Evolutionary conservation across 805 yeast genomes (phyloP), one percentile per base, ranked within the genome.

Genomic region (Saccharomycopsis microspora): DNA sequence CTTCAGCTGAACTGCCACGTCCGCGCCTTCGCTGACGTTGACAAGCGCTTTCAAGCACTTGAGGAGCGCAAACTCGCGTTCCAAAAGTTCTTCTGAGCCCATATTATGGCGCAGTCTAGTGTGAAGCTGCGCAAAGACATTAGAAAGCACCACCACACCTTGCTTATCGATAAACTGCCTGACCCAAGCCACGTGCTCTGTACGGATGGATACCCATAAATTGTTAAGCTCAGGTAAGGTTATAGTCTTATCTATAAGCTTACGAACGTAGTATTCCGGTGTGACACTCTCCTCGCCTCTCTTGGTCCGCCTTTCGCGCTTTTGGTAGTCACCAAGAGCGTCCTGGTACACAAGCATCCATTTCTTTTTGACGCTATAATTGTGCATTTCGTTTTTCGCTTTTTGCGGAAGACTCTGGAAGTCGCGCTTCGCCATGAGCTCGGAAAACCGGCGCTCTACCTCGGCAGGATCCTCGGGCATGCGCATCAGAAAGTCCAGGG

Each of bases 281-380:
- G 80, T 72, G 50, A 66, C 61, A 39, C 65, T 56, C 40, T 48
- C 51, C 7, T 58, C 61, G 28, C 63, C 56, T 46, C 55, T 48
- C 50, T 56, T 50, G 39, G 54, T 58, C 10, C 69, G 63, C 41
- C 70, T 62, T 48, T 67, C 67, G 46, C 63, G 58, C 55, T 82
- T 78, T 57, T 82, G 82, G 57, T 70, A 70, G 57, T 88, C 96
- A 5, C 89, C 75, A 42, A 85, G 71, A 29, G 82, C 78, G 61
- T 88, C 96, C 62, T 89, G 97, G 55, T 83, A 78, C 39, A 89
- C 82, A 55, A 89, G 71, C 82, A 85, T 80, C 95, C 96, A 88
- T 64, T 90, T 90, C 57, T 87, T 85, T 43, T 82, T 85, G 0
- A 76, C 67, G 40, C 83, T 75, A 59, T 83, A 88, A 55, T 74